Evolutionary conservation across 1,284 basidiomycete genomes (phyloP).

Genomic region (Kwoniella shivajii): DNA sequence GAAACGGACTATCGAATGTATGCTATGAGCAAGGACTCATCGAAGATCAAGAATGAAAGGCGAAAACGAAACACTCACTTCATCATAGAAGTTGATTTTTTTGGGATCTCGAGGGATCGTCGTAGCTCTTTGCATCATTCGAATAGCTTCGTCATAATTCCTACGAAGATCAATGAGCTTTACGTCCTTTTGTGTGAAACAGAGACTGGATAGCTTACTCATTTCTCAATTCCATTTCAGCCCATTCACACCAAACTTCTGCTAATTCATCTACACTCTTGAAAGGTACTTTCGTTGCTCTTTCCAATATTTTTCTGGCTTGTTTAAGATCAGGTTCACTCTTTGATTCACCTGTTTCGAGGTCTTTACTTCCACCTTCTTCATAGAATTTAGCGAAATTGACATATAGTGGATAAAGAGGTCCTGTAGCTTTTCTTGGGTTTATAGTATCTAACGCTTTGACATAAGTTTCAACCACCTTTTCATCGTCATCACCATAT

Average conservation of each 20-base stretch:
- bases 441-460: conserved; percentile 85
- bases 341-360: conserved; percentile 59
- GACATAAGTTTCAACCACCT: conserved; percentile 91
- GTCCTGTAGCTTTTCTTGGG: conserved; percentile 87
- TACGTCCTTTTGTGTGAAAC: too few species aligned
- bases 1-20: conserved; percentile 67
- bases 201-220: too few species aligned
- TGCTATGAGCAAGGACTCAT: too few species aligned
- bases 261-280: conserved; percentile 96
- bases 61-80: conserved; percentile 66
- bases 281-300: conserved; percentile 87
- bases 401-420: conserved; percentile 86
- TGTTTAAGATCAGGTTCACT: conserved; percentile 80
- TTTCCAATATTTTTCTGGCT: conserved; percentile 90
- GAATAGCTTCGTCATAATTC: conserved; percentile 92
- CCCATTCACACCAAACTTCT: conserved; percentile 99
- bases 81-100: conserved; percentile 94
- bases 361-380: conserved; percentile 72
- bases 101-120: conserved; percentile 77
- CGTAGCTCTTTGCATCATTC: conserved; percentile 93
- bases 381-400: conserved; percentile 99
- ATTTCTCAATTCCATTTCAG: conserved; percentile 94
- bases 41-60: background rate
- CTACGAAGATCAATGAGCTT: conserved; percentile 57
- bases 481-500: conserved; percentile 89